Evolutionary conservation across 495 filamentous ascomycete genomes (phyloP), one percentile per base, ranked within the genome.

Genomic region (Astrocystis sublimbata): DNA sequence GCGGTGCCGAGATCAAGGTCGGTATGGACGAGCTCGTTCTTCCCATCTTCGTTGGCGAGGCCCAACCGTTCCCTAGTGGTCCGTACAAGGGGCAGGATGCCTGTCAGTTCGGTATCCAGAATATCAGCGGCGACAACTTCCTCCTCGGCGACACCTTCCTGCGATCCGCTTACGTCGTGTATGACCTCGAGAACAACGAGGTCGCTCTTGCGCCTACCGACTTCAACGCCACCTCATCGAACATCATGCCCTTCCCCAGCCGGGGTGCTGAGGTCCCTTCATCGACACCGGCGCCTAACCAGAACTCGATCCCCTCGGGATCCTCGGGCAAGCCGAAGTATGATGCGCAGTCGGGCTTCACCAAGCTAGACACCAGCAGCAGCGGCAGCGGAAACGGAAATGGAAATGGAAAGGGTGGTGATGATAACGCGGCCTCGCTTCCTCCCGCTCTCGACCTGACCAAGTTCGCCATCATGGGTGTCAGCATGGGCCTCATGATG

Each of bases 121-220:
- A 90, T 51, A 84, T 87, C 23, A 86, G 79, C 45, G 67, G 78
- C 5, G 75, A 77, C 12, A 84, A 86, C 3, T 81, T 80, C 58
- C 83, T 97, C 21, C 80, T 98, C 23, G 94, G 94, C n/a, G 94
- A 98, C 73, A 97, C 94, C 0, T 98, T 98, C 78, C 78, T 98
- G 10, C 86, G 94, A 61, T 92, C 88, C 36, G 92, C 93, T 0
- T 98, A 98, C 68, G 91, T 96, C 10, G 96, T 98, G 0, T 98
- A 96, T 70, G 94, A 98, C 67, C 79, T 98, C 6, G 81, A 81
- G 35, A 97, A 96, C 75, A 93, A 96, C 75, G 81, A 93, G 72
- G 90, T 98, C 58, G 90, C 82, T 7, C 74, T 98, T 41, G 94
- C 92, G 9, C 86, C 89, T 52, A 96, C 94, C 7, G 84, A 90